Percentiles rank a stretch among this genome's conserved stretches.
Evolutionary conservation across 495 filamentous ascomycete species (phyloP).

Genomic region (Penicillium canescens): DNA sequence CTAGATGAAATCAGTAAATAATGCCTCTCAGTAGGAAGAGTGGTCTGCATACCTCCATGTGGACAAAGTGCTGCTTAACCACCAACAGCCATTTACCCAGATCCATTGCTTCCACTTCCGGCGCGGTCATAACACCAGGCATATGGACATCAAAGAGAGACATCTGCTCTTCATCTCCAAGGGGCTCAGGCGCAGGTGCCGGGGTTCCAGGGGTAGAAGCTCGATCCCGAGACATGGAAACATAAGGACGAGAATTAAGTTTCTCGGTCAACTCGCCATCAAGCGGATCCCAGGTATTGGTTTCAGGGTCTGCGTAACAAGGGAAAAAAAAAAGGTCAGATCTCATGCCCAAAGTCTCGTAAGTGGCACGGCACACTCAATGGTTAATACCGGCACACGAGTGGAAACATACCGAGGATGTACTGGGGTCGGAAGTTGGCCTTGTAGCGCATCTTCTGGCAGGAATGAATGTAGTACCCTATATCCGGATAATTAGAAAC

Average conservation of each 20-base stretch:
- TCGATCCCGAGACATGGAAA: slow-evolving; percentile 61
- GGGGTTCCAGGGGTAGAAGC: slow-evolving; percentile 7
- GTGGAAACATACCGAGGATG: slow-evolving; percentile 57
- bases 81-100: slow-evolving; percentile 59
- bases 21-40: background rate
- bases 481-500: background rate
- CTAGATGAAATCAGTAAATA: slow-evolving; percentile 28
- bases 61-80: slow-evolving; percentile 40
- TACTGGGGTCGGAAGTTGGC: slow-evolving; percentile 81
- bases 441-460: slow-evolving; percentile 88
- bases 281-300: slow-evolving; percentile 71
- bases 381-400: background rate
- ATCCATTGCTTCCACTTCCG: slow-evolving; percentile 61
- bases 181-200: slow-evolving; percentile 28
- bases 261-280: slow-evolving; percentile 63
- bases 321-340: background rate
- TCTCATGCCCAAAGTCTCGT: background rate
- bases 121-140: slow-evolving; percentile 72
- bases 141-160: slow-evolving; percentile 71
- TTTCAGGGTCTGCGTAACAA: slow-evolving; percentile 62
- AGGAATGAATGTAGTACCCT: slow-evolving; percentile 73
- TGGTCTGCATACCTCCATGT: slow-evolving; percentile 40
- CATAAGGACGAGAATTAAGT: slow-evolving; percentile 66
- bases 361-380: background rate
- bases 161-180: slow-evolving; percentile 40